These are phyloP conservation scores for Glomus cerebriforme DNA, from an alignment of 192 early-diverging fungal genomes.

Conservation along the genomic window DNA sequence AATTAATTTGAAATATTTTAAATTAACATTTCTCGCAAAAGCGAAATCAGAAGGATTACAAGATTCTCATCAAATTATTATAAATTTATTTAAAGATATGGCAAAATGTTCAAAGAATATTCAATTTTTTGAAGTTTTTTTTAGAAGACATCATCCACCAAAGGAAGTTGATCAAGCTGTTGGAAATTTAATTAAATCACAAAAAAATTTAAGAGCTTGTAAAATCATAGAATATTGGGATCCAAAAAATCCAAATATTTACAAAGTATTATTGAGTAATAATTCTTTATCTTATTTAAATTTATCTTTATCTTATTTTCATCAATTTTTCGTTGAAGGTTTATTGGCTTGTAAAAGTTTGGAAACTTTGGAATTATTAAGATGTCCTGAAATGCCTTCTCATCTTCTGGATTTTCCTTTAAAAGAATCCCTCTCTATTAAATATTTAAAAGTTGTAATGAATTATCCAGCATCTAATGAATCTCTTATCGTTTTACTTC, in stretches of 20 bases:
- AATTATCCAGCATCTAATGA: background rate
- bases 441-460: background rate
- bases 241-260: background rate
- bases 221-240: background rate
- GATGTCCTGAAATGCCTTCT: background rate
- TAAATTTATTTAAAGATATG: background rate
- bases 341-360: background rate
- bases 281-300: background rate
- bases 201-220: background rate
- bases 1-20: background rate
- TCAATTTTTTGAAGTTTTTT: background rate
- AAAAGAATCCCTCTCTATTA: background rate
- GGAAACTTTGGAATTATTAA: background rate
- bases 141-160: background rate
- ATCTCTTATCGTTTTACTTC: background rate
- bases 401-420: background rate
- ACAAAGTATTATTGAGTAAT: background rate
- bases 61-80: background rate
- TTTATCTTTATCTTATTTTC: background rate
- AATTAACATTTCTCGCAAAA: background rate
- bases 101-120: background rate
- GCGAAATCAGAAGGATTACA: background rate
- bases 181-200: background rate
- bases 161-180: background rate
- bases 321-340: background rate